phyloP scores from a whole-genome alignment of 306 rosid genomes.

The Astragalus glycyphyllos region DNA sequence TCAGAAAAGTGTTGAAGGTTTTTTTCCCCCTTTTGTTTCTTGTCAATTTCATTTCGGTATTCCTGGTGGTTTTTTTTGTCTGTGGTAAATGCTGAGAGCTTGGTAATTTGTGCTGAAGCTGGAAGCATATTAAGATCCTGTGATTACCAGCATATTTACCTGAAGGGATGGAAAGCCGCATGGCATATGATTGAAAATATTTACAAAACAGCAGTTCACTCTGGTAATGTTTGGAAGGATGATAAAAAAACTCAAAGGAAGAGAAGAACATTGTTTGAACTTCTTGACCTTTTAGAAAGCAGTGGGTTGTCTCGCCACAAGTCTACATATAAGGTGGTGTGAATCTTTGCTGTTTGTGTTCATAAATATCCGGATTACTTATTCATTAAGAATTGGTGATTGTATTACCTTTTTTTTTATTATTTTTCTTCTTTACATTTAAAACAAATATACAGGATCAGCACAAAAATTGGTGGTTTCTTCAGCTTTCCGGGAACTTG shows the following conservation, averaged over 20 bases:
- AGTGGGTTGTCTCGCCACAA: conserved; percentile 79
- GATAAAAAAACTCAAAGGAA: conserved; percentile 69
- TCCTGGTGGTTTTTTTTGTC: background rate
- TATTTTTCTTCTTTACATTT: background rate
- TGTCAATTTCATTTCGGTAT: background rate
- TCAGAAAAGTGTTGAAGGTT: conserved; percentile 49
- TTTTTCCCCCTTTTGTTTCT: background rate
- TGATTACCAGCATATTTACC: conserved; percentile 46
- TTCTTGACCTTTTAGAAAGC: conserved; percentile 71
- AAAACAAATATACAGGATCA: conserved; percentile 57
- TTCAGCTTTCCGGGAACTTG: conserved; percentile 58
- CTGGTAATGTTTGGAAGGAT: conserved; percentile 76
- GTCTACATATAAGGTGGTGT: conserved; percentile 60
- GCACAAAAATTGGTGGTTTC: conserved; percentile 87
- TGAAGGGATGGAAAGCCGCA: conserved; percentile 66
- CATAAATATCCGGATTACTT: conserved; percentile 27
- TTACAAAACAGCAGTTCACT: conserved; percentile 55
- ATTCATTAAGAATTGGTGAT: background rate
- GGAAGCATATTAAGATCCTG: conserved; percentile 46
- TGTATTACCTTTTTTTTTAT: background rate
- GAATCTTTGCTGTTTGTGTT: conserved; percentile 32
- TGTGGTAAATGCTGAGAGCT: background rate
- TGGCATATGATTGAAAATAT: conserved; percentile 65
- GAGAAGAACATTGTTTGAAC: conserved; percentile 72
- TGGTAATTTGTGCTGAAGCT: conserved; percentile 45